Evolutionary conservation across 2,329 filamentous ascomycete species (phyloP).

Genomic region (Microdochium bolleyi): DNA sequence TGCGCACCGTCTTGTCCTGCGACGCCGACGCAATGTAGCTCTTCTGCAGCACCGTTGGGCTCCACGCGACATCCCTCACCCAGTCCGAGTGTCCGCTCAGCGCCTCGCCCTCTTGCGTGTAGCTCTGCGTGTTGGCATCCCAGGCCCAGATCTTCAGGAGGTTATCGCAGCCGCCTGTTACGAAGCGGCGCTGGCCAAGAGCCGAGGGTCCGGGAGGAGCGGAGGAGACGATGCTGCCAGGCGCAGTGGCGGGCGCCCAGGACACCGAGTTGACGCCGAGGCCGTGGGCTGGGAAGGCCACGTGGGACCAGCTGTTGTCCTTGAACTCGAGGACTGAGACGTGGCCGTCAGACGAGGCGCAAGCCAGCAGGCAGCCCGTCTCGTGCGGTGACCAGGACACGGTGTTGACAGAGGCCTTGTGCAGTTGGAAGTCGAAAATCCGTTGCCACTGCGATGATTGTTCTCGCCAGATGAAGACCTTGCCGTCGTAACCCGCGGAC

Average conservation of each 20-base stretch:
- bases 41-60: constrained; percentile 88
- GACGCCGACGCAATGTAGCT: constrained; percentile 93
- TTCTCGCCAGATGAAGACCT: constrained; percentile 98
- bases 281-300: constrained; percentile 84
- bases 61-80: constrained; percentile 97
- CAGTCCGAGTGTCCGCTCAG: constrained; percentile 85
- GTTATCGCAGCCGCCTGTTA: constrained; percentile 93
- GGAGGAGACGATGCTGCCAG: constrained; percentile 77
- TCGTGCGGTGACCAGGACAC: constrained; percentile 98
- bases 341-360: constrained; percentile 87
- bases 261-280: constrained; percentile 93
- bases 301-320: constrained; percentile 86
- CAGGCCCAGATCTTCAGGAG: constrained; percentile 89
- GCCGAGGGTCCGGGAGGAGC: constrained; percentile 46
- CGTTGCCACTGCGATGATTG: constrained; percentile 69
- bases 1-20: constrained; percentile 94
- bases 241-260: constrained; percentile 81
- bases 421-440: constrained; percentile 86
- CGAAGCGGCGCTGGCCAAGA: constrained; percentile 69
- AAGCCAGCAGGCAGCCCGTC: constrained; percentile 87
- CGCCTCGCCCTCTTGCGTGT: constrained; percentile 54
- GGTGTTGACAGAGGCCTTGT: constrained; percentile 95
- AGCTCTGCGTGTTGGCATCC: constrained; percentile 52
- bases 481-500: constrained; percentile 92
- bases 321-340: constrained; percentile 95